A percentile compares a stretch with the other conserved stretches of the same genome.
Evolutionary conservation across 108 stramenopile species (phyloP).

Genomic region (Nitzschia sp.): DNA sequence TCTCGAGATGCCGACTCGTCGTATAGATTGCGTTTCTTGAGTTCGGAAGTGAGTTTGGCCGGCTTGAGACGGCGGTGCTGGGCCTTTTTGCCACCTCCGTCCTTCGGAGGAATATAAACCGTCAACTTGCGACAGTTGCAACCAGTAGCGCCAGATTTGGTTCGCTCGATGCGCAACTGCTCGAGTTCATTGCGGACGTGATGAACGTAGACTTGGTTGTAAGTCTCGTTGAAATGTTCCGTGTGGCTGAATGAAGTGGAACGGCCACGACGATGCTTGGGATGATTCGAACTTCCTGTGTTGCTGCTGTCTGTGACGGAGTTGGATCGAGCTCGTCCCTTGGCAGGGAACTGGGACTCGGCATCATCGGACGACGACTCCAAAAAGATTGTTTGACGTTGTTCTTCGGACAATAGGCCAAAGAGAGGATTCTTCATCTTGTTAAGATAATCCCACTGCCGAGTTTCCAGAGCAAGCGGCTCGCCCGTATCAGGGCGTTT

Average conservation of each 20-base stretch:
- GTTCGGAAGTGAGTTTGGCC: conserved; percentile 67
- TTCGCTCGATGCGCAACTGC: conserved; percentile 63
- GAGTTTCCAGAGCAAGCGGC: conserved; percentile 55
- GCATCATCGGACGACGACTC: not conserved
- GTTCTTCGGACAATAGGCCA: conserved; percentile 36
- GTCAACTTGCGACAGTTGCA: conserved; percentile 82
- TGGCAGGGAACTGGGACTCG: not conserved
- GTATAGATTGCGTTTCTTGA: conserved; percentile 72
- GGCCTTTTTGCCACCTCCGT: conserved; percentile 66
- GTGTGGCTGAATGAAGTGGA: conserved; percentile 5
- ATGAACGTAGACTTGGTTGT: conserved; percentile 48
- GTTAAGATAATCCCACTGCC: conserved; percentile 79
- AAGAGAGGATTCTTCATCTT: conserved; percentile 53
- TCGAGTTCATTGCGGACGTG: conserved; percentile 82
- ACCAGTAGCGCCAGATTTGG: conserved; percentile 57
- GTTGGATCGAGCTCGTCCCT: conserved; percentile 35
- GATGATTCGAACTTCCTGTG: conserved; percentile 14
- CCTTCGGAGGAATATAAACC: conserved; percentile 60
- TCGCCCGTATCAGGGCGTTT: conserved; percentile 22
- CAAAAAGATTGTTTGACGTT: conserved; percentile 35
- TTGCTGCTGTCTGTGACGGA: conserved; percentile 15
- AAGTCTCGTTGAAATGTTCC: conserved; percentile 46
- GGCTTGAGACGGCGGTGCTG: conserved; percentile 67
- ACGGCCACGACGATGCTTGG: conserved; percentile 9
- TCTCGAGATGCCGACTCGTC: conserved; percentile 46